Evolutionary conservation across 345 rosid species (phyloP).

Genomic region (Syzygium jambos): DNA sequence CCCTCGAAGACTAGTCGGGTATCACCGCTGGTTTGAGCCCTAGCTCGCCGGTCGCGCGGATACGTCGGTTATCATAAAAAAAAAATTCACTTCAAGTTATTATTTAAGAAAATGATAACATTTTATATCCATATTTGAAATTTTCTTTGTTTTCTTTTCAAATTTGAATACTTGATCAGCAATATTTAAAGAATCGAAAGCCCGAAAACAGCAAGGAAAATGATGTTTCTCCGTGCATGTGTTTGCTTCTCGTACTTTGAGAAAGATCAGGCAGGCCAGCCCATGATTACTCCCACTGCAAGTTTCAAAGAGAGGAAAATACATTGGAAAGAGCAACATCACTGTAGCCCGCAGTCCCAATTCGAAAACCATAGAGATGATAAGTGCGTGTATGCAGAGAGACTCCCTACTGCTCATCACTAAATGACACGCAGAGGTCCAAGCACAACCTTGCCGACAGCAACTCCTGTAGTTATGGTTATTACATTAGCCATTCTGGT

Average conservation of each 20-base stretch:
- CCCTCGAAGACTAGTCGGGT: too few relatives aligned
- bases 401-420: background rate
- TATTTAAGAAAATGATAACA: too few relatives aligned
- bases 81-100: too few relatives aligned
- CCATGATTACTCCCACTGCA: background rate
- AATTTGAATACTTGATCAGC: background rate
- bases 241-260: background rate
- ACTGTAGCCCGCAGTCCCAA: background rate
- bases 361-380: background rate
- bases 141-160: background rate
- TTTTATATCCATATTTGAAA: too few relatives aligned
- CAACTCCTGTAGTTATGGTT: background rate
- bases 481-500: background rate
- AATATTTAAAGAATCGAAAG: background rate
- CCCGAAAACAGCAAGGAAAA: background rate
- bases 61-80: too few relatives aligned
- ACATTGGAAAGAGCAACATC: background rate
- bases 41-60: too few relatives aligned
- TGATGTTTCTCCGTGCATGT: background rate
- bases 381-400: background rate
- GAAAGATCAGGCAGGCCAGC: background rate
- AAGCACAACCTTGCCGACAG: background rate
- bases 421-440: background rate
- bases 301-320: background rate
- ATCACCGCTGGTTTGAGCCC: too few relatives aligned